Evolutionary conservation across 176 grass and related monocot species (phyloP), one percentile per base, ranked within the genome.

Genomic region (Oryza glumipatula): DNA sequence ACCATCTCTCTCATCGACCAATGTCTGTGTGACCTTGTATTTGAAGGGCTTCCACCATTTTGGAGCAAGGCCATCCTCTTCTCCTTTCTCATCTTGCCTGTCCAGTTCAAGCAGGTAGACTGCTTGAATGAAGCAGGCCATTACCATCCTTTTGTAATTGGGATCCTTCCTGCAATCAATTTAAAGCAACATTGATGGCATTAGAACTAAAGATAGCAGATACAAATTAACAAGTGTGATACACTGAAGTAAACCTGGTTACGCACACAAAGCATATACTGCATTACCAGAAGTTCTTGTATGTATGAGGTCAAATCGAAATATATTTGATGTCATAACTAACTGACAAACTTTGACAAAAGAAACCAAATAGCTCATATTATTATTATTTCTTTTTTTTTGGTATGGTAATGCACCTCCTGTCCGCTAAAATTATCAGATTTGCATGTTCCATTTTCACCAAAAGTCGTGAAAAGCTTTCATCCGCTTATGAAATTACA

Each of bases 41-140:
- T 95, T 95, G 89, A 98, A 98, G 5, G 95, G 89, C 48, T 93
- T 95, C 88, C 92, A 98, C 93, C 95, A 98, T 82, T 95, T 91
- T 71, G 90, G 88, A 64, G 95, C 95, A 76, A 98, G 91, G 35
- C 91, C 91, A 36, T 81, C 80, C 61, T 85, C 91, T 60, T 92
- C 76, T 5, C 83, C 83, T 88, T 87, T 87, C 83, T 90, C 72
- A 43, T 91, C 95, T 83, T 98, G 93, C 69, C 93, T 88, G 85
- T 98, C 95, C 38, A 98, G 83, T 82, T 98, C 95, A 33, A 95
- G 88, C 65, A 98, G 86, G 82, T 98, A 98, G 0, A 91, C 93
- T 21, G 91, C 89, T 66, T 98, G 95, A 83, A 98, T 92, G 82
- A 98, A 98, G 87, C 95, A 93, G 49, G 95, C 95, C 79, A 98